phyloP scores from a whole-genome alignment of 495 filamentous ascomycete species.

The Chaetomium tenue region DNA sequence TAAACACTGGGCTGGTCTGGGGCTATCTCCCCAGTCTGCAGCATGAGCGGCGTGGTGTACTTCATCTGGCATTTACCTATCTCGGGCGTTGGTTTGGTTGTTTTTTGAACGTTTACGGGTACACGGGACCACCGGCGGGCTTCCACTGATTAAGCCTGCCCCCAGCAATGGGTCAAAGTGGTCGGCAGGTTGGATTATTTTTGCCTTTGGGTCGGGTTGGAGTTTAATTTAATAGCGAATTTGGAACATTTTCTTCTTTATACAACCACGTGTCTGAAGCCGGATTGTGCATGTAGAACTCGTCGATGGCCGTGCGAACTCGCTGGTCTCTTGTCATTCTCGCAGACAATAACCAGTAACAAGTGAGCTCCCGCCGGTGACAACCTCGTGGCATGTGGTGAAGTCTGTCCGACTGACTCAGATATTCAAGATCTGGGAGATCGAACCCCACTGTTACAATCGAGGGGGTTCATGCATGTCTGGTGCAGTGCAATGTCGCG shows the following conservation, averaged over 20 bases:
- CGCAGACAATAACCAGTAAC: too few species aligned
- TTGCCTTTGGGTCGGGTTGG: background rate
- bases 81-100: background rate
- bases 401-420: background rate
- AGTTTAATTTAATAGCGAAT: background rate
- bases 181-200: background rate
- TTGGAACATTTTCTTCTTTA: background rate
- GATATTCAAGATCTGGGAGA: background rate
- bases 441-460: slow-evolving; percentile 3
- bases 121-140: background rate
- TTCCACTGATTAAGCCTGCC: background rate
- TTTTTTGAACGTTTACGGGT: background rate
- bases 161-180: slow-evolving; percentile 10
- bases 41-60: background rate
- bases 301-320: too few species aligned
- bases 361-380: too few species aligned
- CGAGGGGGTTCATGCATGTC: background rate
- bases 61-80: background rate
- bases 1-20: background rate
- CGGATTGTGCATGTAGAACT: too few species aligned
- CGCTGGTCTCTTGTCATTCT: too few species aligned
- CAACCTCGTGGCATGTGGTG: background rate
- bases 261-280: background rate
- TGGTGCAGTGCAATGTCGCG: background rate
- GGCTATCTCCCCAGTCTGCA: background rate